Evolutionary conservation across 495 filamentous ascomycete species (phyloP).

Genomic region (Annulohypoxylon moriforme): DNA sequence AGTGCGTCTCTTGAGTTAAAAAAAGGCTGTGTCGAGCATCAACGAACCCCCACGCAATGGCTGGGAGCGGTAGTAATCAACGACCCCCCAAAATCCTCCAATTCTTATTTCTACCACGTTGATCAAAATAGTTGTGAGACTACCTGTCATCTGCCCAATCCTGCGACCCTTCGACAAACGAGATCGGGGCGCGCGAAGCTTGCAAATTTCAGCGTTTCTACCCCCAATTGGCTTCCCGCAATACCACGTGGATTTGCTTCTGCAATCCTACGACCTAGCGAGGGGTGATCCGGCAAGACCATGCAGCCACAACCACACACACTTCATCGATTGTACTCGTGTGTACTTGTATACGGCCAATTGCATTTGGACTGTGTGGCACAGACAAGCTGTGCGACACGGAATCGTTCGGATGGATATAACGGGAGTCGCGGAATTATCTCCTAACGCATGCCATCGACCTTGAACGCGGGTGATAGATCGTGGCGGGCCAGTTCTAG

Average conservation of each 20-base stretch:
- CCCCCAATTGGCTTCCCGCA: conserved; percentile 29
- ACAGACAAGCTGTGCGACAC: conserved; percentile 25
- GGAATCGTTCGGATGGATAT: conserved; percentile 19
- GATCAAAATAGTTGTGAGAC: conserved; percentile 21
- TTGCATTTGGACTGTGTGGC: conserved; percentile 21
- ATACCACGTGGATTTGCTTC: conserved; percentile 40
- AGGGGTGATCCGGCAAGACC: conserved; percentile 13
- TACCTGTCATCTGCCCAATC: conserved; percentile 38
- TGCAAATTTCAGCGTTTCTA: conserved; percentile 14
- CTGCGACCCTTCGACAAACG: conserved; percentile 25
- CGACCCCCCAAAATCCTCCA: conserved; percentile 33
- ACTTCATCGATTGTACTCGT: conserved; percentile 23
- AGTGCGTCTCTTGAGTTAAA: conserved; percentile 7
- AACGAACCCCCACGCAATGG: conserved; percentile 17
- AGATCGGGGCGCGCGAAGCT: conserved; percentile 31
- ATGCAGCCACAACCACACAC: conserved; percentile 30
- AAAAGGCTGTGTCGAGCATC: conserved; percentile 17
- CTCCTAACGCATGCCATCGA: conserved; percentile 21
- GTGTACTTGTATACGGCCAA: conserved; percentile 13
- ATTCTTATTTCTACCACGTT: conserved; percentile 18
- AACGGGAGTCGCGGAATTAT: conserved; percentile 26
- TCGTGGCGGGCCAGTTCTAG: conserved; percentile 8
- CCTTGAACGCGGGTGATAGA: conserved; percentile 25
- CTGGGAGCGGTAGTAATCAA: conserved; percentile 27
- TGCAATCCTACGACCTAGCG: conserved; percentile 34